Base-by-base conservation (phyloP, 306 rosid genomes). In the Trifolium subterraneum region DNA sequence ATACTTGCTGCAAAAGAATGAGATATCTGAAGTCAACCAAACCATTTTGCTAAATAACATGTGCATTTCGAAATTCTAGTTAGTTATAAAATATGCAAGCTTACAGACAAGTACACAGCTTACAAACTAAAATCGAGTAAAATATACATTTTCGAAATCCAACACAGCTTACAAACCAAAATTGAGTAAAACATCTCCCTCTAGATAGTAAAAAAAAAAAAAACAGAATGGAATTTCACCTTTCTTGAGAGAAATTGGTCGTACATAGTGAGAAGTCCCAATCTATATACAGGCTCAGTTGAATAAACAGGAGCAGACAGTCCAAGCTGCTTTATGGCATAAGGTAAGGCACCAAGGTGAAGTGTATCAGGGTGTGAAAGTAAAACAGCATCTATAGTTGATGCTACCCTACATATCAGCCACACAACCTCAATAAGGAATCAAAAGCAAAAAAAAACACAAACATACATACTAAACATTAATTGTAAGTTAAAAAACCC, bases 231-330 rank as follows among this genome's bases (percentile, higher is more conserved):
- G 41, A 83, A 36, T 31, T 59, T 72, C 78, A 91, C 98, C 98
- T 94, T 94, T 72, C 96, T 85, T 4, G 97, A 81, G 76, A 91
- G 79, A 69, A 45, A 94, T 31, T 94, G 98, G 67, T 94, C 98
- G 66, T 94, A 94, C 98, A 94, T 91, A 4, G 98, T 88, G 68
- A 91, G 97, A 62, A 91, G 96, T 63, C 98, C 98, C 59, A 94
- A 64, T 80, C 98, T 80, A 48, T 84, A 91, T 29, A 90, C 96
- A 9, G 98, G 98, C 70, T 91, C 98, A 3, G 98, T 94, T 6
- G 96, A 84, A 78, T 50, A 94, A 51, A 94, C 86, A 4, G 89
- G 90, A 22, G 97, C 96, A 63, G 93, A 76, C 48, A 94, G 96
- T 63, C 96, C 97, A 74, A 94, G 82, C 35, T 91, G 87, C 72